Base-by-base conservation (phyloP, 2,329 filamentous ascomycete genomes). In the Hirsutella minnesotensis region DNA sequence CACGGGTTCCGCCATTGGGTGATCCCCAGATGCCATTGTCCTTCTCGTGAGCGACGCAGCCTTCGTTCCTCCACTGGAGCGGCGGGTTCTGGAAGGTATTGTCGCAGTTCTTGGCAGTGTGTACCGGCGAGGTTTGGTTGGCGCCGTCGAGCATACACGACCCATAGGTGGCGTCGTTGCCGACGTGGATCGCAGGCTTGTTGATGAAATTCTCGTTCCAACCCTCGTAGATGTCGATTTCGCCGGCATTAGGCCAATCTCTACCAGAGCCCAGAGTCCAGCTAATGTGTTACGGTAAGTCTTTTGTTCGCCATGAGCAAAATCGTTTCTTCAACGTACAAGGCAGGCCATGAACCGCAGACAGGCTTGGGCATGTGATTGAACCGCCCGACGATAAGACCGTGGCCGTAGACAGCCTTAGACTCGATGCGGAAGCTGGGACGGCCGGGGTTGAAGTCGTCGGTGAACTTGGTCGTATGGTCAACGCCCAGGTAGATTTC, bases 331-430 rank as follows among this genome's bases (percentile, higher is more conserved):
- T 10, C 52, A 12, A 27, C 64, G 61, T 65, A 76, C 69, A 81
- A 70, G 63, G 82, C 80, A 3, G 83, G 83, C 83, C 83, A 87
- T 9, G 74, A 70, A 41, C 83, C 83, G 51, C 83, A 87, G 38
- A 69, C 64, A 9, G 71, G 68, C 42, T 65, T 68, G 24, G 83
- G 82, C 63, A 88, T 78, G 52, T 87, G 81, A 13, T 64, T 68
- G 49, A 87, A 74, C 54, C 86, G 79, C 34, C 81, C 67, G 36
- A 88, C 75, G 52, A 87, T 73, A 24, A 87, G 73, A 20, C 80
- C 83, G 46, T 77, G 69, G 47, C 69, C 75, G 63, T 83, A 88
- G 9, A 62, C 57, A 39, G 70, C 68, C 44, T 70, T 77, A 56
- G 79, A 83, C 47, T 77, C 73, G 15, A 88, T 56, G 30, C 83